phyloP scores from a whole-genome alignment of 805 yeast species.

The Cyberlindnera sargentensis region DNA sequence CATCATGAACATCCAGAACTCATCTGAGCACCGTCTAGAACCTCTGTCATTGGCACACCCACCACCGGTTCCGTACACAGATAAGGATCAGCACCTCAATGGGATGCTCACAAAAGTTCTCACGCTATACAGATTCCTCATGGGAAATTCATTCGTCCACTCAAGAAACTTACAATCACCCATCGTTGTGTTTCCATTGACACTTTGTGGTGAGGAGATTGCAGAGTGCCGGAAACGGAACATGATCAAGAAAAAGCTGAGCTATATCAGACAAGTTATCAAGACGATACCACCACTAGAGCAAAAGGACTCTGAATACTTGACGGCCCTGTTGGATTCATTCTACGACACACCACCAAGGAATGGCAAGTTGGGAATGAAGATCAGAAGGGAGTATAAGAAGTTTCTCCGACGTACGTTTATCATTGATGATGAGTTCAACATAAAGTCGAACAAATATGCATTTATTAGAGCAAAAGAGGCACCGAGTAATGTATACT shows the following conservation, averaged over 20 bases:
- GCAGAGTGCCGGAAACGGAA: slow-evolving; percentile 15
- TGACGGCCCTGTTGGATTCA: slow-evolving; percentile 12
- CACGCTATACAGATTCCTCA: slow-evolving; percentile 14
- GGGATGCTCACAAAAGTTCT: slow-evolving; percentile 18
- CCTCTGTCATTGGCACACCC: background rate
- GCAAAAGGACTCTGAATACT: slow-evolving; percentile 8
- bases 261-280: slow-evolving; percentile 14
- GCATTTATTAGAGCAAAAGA: slow-evolving; percentile 11
- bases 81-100: slow-evolving; percentile 6
- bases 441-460: slow-evolving; percentile 13
- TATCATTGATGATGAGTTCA: slow-evolving; percentile 13
- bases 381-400: slow-evolving; percentile 17
- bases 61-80: background rate
- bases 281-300: slow-evolving; percentile 18
- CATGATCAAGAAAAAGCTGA: slow-evolving; percentile 15
- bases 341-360: background rate
- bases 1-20: background rate
- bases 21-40: background rate
- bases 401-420: slow-evolving; percentile 18
- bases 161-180: slow-evolving; percentile 14
- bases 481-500: slow-evolving; percentile 4
- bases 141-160: slow-evolving; percentile 6
- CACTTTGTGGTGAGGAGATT: slow-evolving; percentile 16
- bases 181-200: slow-evolving; percentile 15
- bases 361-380: background rate